A percentile compares a stretch with the other conserved stretches of the same genome.
These are phyloP conservation scores for Yamadazyma kitorensis DNA, from an alignment of 805 yeast species.

Conservation along the genomic window DNA sequence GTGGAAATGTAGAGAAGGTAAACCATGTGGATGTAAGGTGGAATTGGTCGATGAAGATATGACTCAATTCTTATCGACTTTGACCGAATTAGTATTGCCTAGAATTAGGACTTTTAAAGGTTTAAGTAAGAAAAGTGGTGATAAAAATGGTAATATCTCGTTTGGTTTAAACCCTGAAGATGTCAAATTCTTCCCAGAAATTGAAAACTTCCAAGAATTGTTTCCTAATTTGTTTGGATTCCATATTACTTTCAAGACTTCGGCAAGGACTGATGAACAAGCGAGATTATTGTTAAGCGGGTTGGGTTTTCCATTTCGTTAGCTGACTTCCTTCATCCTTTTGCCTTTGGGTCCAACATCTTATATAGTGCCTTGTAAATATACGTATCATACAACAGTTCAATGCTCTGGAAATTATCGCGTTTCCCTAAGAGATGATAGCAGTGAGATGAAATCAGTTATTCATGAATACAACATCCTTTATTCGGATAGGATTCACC, in stretches of 20 bases:
- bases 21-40: constrained; percentile 87
- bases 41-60: constrained; percentile 75
- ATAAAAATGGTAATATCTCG: constrained; percentile 77
- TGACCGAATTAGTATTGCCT: constrained; percentile 91
- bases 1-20: constrained; percentile 86
- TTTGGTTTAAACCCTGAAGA: constrained; percentile 80
- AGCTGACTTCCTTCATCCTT: too few relatives aligned
- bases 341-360: too few relatives aligned
- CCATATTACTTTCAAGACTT: constrained; percentile 79
- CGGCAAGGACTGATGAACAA: constrained; percentile 86
- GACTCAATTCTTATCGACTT: constrained; percentile 79
- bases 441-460: constrained; percentile 25
- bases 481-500: constrained; percentile 43
- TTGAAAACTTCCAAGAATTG: constrained; percentile 83
- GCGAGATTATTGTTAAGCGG: constrained; percentile 84
- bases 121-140: constrained; percentile 74
- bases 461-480: constrained; percentile 47
- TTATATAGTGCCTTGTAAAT: constrained; percentile 6
- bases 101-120: constrained; percentile 87
- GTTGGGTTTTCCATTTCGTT: constrained; percentile 71
- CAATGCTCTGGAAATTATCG: neutral
- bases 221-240: constrained; percentile 88
- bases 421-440: too few relatives aligned
- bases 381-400: too few relatives aligned
- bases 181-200: constrained; percentile 85